Base-by-base conservation (phyloP, 192 early-diverging fungal genomes). In the Coemansia sp. region DNA sequence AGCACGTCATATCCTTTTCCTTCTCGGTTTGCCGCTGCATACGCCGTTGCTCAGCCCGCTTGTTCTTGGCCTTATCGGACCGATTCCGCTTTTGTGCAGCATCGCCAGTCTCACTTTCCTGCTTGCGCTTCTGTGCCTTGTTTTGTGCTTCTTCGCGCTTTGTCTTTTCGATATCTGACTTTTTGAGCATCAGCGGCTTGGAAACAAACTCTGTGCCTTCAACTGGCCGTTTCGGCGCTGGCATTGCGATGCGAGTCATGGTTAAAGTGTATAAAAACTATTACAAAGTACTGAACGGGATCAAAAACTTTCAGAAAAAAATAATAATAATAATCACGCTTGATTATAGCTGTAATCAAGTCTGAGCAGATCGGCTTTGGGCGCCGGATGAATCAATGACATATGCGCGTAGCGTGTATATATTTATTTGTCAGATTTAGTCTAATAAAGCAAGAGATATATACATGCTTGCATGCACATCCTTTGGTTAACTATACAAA, bases 181-280 rank as follows among this genome's bases (percentile, higher is more conserved):
- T 79, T 57, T 71, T 83, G 14, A 64, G 65, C 74, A 80, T 68
- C 66, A 84, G 61, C 32, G 86, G 84, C 59, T 56, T 77, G 22
- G 72, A 45, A 32, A 62, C 57, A 73, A 86, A 85, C 49, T 64
- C 60, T 3, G 81, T 69, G 5, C 82, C 83, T 29, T 78, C 75
- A 13, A 75, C 73, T 38, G 85, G 84, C 61, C 71, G 69, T 64
- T 84, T 85, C 22, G 84, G 82, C 20, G 75, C 76, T 24, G 74
- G 68, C 68, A 85, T 85, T 37, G 87, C 85, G 18, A 85, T 61
- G 18, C 87, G 75, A 9, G 85, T 85, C 87, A 88, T 88, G 20
- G 37, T 68, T 23, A 5, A 38, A 49, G 16, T 49, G 47, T 19
- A 49, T 5, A 5, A 49, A 19, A 49, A n/a, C 1, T 20, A 49